Percentiles rank a stretch among this genome's conserved stretches.
phyloP scores from a whole-genome alignment of 208 protist species.

The Crithidia mellificae region DNA sequence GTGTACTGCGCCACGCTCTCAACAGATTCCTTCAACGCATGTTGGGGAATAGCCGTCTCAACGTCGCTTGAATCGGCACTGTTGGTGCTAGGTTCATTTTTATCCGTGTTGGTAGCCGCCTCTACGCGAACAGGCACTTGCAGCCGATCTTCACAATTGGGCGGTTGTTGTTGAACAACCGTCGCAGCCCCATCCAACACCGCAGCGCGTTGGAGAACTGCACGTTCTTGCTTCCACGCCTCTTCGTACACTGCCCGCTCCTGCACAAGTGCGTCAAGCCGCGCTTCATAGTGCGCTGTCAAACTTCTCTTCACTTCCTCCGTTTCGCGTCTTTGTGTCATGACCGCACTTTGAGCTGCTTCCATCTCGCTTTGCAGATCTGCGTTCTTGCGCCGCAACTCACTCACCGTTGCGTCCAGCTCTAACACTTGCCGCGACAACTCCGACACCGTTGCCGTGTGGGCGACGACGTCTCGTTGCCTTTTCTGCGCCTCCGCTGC shows the following conservation, averaged over 20 bases:
- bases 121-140: background rate
- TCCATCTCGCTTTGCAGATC: constrained; percentile 12
- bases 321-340: background rate
- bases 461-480: background rate
- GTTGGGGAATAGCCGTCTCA: too few species aligned
- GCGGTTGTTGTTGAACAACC: too few species aligned
- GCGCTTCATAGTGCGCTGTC: too few species aligned
- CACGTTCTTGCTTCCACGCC: too few species aligned
- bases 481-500: background rate
- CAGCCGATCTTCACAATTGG: background rate
- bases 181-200: too few species aligned
- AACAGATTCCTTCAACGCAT: too few species aligned
- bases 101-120: background rate
- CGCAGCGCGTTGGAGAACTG: too few species aligned
- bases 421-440: constrained; percentile 25
- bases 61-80: too few species aligned
- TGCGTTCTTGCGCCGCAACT: constrained; percentile 7
- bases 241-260: too few species aligned
- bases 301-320: background rate
- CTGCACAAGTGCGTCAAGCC: background rate
- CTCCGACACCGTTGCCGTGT: background rate
- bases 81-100: too few species aligned
- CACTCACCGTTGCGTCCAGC: constrained; percentile 14
- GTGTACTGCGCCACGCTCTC: background rate
- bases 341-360: background rate